Base-by-base conservation (phyloP, 2,329 filamentous ascomycete genomes). In the Rutstroemia sp. region DNA sequence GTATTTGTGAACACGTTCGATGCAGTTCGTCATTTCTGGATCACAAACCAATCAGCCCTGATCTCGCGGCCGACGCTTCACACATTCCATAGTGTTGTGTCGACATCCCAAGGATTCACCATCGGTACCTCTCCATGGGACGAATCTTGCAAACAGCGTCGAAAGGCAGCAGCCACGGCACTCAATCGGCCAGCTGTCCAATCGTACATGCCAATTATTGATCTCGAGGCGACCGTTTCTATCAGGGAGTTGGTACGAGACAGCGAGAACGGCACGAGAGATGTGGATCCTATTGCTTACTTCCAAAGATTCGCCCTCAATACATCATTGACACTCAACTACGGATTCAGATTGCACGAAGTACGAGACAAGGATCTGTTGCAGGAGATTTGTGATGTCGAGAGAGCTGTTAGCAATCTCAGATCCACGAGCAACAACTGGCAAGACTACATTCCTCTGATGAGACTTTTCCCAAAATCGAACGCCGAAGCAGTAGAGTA, bases 121-220 rank as follows among this genome's bases (percentile, higher is more conserved):
- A 90, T 94, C 59, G 89, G 89, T 1, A 90, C 88, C 0, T 91
- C 87, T 0, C 88, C 89, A 0, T 94, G 88, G 86, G 87, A 92
- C 60, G 88, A 90, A 51, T 89, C 84, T 2, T 90, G 87, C 72
- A 92, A 92, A 70, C 76, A 78, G 23, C 80, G 88, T 9, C 81
- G 89, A 60, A 92, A 90, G 73, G 88, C 87, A 0, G 88, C 88
- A 1, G 88, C 86, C 4, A 90, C 88, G 0, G 88, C 89, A 0
- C 77, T 92, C 21, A 92, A 92, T 69, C 79, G 86, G 0, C 87
- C 88, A 0, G 84, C 88, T 0, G 81, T 88, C 1, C 86, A 90
- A 65, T 85, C 83, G 0, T 92, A 92, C 69, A 87, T 91, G 81
- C 88, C 88, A 0, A 88, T 91, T 63, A 83, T 92, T 51, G 88